These are phyloP conservation scores for Vitis amurensis DNA, from an alignment of 164 flowering plant genomes.

Conservation along the genomic window DNA sequence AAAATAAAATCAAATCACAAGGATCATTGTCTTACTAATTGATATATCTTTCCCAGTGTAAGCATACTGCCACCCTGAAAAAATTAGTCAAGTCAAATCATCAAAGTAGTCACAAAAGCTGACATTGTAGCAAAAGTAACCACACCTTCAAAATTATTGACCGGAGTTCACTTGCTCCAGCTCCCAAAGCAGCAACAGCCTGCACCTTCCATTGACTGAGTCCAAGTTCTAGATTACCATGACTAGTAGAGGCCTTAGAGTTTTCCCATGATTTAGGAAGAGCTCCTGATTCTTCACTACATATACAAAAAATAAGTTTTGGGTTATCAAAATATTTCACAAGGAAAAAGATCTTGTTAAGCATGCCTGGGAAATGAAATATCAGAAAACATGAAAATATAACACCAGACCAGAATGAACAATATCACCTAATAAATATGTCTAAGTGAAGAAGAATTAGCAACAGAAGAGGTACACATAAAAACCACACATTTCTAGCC, in stretches of 20 bases:
- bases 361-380: no score
- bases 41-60: conserved; percentile 63
- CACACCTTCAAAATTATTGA: conserved; percentile 66
- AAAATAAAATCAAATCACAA: conserved; percentile 1
- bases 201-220: conserved; percentile 63
- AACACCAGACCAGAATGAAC: no score
- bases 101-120: background rate
- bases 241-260: conserved; percentile 21
- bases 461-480: no score
- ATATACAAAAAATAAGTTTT: conserved; percentile 14
- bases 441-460: no score
- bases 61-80: conserved; percentile 71
- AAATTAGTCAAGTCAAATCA: background rate
- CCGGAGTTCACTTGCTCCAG: conserved; percentile 53
- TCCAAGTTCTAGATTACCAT: conserved; percentile 50
- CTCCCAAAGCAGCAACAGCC: conserved; percentile 45
- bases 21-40: conserved; percentile 50
- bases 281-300: conserved; percentile 49
- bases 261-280: conserved; percentile 26
- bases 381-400: no score
- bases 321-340: conserved; percentile 3
- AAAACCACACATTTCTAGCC: no score
- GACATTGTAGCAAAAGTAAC: background rate
- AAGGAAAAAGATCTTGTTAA: background rate
- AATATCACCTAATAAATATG: no score